Conservation (phyloP, 2,329 filamentous ascomycete genomes). For the Calycina herbarum region DNA sequence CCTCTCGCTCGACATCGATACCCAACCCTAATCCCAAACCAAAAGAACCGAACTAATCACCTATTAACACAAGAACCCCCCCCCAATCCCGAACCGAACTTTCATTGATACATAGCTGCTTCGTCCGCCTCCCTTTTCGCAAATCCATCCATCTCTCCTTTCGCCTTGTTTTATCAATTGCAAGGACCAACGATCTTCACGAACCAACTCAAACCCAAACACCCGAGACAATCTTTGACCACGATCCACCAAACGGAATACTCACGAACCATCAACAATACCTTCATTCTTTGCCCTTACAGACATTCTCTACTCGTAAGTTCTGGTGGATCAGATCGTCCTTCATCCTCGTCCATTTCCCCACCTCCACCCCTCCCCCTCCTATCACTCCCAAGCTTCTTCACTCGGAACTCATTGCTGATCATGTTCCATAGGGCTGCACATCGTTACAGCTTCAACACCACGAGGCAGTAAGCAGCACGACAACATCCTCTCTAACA, state of each 20-base stretch:
- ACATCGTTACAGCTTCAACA: conserved; percentile 19
- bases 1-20: conserved; percentile 20
- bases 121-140: conserved; percentile 17
- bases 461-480: conserved; percentile 17
- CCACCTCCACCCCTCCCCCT: conserved; percentile 13
- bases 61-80: neutral
- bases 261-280: conserved; percentile 17
- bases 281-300: conserved; percentile 14
- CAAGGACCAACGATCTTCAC: conserved; percentile 25
- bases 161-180: conserved; percentile 26
- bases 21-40: conserved; percentile 6
- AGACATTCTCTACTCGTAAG: neutral
- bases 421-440: conserved; percentile 28
- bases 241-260: conserved; percentile 15
- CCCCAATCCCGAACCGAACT: conserved; percentile 23
- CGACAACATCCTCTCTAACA: conserved; percentile 14
- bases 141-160: conserved; percentile 22
- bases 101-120: conserved; percentile 31
- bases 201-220: neutral
- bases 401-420: conserved; percentile 16
- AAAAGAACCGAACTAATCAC: conserved; percentile 18
- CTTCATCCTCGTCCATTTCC: conserved; percentile 15
- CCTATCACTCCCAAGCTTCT: conserved; percentile 6
- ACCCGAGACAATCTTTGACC: conserved; percentile 1
- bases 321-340: neutral